Evolutionary conservation across 495 filamentous ascomycete genomes (phyloP), one percentile per base, ranked within the genome.

Genomic region (Lasiosphaeria ovina): DNA sequence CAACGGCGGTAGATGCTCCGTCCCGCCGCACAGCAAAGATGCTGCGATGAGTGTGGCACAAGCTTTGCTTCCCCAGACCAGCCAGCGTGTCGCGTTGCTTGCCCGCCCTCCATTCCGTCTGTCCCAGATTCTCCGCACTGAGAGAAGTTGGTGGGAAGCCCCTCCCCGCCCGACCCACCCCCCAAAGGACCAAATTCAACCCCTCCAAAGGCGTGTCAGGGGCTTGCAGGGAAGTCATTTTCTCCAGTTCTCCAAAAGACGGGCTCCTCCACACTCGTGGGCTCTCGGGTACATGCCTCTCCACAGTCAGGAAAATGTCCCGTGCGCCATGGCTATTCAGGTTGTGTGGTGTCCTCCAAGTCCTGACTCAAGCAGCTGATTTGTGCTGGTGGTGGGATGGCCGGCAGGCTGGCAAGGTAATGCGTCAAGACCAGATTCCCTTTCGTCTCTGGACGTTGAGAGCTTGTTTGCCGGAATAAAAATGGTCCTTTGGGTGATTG

Each of bases 1-100:
- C 56, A 58, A 65, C 63, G 63, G 63, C 60, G 55, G 57, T 38
- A 51, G 45, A 66, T 42, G 49, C 42, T 66, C 63, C 63, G 63
- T 42, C 53, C 59, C 63, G 47, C 53, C 56, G 51, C 51, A 12
- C 57, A 52, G 24, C 36, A 51, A 48, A 47, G 44, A 42, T 47
- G 44, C 6, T 9, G 44, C 16, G 44, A 5, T 47, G 44, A 0
- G 44, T 47, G 44, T 4, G 44, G 54, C 9, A 45, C 9, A 17
- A 12, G 48, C 48, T 4, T 49, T 10, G 31, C 49, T 55, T 40
- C 61, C 61, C 55, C 48, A 51, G 48, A 58, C 32, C 17, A n/a
- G n/a, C n/a, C n/a, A n/a, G n/a, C n/a, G n/a, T 51, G n/a, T 9
- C 49, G 49, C n/a, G 33, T 32, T 51, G 49, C 49, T 3, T 35